Evolutionary conservation across 176 grass and related monocot genomes (phyloP), one percentile per base, ranked within the genome.

Genomic region (Elaeis guineensis): DNA sequence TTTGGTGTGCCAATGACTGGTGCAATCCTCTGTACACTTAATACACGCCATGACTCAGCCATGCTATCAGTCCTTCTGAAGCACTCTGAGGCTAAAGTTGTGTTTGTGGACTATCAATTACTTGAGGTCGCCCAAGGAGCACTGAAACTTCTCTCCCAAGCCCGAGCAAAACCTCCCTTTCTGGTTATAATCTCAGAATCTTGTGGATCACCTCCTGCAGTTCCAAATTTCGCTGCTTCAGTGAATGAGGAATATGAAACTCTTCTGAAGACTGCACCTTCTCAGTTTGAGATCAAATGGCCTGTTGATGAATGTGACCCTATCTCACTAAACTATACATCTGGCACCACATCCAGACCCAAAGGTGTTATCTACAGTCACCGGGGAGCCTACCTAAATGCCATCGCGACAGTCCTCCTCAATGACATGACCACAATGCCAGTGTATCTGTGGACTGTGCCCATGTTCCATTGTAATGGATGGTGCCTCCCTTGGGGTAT

Each of bases 401-500:
- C 65, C 54, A 69, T 97, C 2, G 69, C 81, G 0, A 0, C 81
- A 0, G 68, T 97, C 49, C 69, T 97, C 6, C 24, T 78, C 1
- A 83, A 62, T 58, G 75, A 75, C 59, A 80, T 91, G 59, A 4
- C 63, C 19, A 50, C 78, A 22, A 61, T 61, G 80, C 81, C 81
- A 1, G 84, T 97, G 17, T 85, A 85, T 74, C 73, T 97, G 39
- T 88, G 92, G 84, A 76, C 78, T 14, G 83, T 97, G 54, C 92
- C 84, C 48, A 88, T 97, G 81, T 97, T 97, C 73, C 87, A 97
- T 58, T 97, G 78, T 75, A 91, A 91, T 51, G 92, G 92, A 5
- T 88, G 87, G 92, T 91, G 87, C 66, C 62, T 88, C 3, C 0
- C 52, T 11, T 96, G 92, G 92, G 83, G 80, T 49, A 65, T 96